Evolutionary conservation across 192 early-diverging fungal species (phyloP), one percentile per base, ranked within the genome.

Genomic region (Backusella parvicylindrica): DNA sequence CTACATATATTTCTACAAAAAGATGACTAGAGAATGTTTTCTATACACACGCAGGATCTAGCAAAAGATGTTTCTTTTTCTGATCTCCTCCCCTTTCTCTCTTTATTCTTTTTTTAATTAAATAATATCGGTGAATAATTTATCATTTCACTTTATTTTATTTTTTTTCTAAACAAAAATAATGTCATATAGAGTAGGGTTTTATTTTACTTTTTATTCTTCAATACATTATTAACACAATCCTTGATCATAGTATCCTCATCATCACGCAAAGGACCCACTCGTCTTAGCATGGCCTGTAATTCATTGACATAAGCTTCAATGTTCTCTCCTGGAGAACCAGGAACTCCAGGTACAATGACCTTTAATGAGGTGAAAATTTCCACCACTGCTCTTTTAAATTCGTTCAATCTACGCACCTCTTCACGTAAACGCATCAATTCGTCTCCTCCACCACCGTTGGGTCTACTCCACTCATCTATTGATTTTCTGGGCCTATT

Each of bases 401-500:
- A 70, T 26, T 70, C 68, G n/a, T 38, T 43, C 26, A 70, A 16
- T 43, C 21, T 70, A 41, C 38, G n/a, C 8, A 38, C 36, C 4
- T 70, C 68, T 0, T 70, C 68, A 12, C 36, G 37, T 15, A 70
- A 15, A 1, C 68, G n/a, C 37, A 43, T 23, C 38, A 70, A 43
- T 37, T 70, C 68, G 5, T 70, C 68, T 26, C 37, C 23, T 28
- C 36, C 65, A 16, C 12, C 21, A 31, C 53, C 53, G 9, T 26
- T 26, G 3, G 53, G 3, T 56, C 23, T 47, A 47, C 3, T 50
- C 49, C 49, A 50, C 2, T 23, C 26, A 30, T 70, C 68, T 37
- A 70, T 47, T 43, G 36, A 43, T 23, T 41, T 70, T 70, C 68
- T 70, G 26, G n/a, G 40, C 7, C 68, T 70, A 43, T n/a, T n/a